These are phyloP conservation scores for Closterium sp. DNA, from an alignment of 139 green algal genomes.

Conservation along the genomic window DNA sequence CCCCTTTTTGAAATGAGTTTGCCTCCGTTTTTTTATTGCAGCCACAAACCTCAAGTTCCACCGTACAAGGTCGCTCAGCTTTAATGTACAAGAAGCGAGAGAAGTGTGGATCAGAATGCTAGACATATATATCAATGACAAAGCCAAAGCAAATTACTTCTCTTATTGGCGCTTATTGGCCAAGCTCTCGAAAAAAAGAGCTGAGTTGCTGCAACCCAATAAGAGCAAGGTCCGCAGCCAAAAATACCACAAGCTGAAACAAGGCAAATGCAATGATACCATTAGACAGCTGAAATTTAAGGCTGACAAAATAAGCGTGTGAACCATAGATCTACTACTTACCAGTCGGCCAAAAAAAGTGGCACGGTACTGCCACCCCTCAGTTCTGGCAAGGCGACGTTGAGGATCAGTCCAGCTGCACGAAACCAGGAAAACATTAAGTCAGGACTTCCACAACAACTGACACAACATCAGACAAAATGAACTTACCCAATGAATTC, in stretches of 20 bases:
- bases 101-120: too few species aligned
- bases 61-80: too few species aligned
- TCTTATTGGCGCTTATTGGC: background rate
- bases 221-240: background rate
- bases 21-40: too few species aligned
- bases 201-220: background rate
- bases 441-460: background rate
- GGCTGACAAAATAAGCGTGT: background rate
- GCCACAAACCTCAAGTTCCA: too few species aligned
- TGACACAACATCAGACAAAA: background rate
- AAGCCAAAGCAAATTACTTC: too few species aligned
- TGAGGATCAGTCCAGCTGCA: background rate
- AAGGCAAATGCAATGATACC: background rate
- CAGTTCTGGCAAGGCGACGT: background rate
- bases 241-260: constrained; percentile 8
- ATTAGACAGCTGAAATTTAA: background rate
- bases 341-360: background rate
- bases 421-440: background rate
- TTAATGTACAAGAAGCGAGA: too few species aligned
- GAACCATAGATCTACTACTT: background rate
- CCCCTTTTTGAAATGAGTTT: too few species aligned
- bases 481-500: constrained; percentile 43
- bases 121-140: too few species aligned
- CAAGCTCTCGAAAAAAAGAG: background rate
- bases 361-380: background rate